Conservation (phyloP, 495 filamentous ascomycete genomes). For the Penicillium angulare region DNA sequence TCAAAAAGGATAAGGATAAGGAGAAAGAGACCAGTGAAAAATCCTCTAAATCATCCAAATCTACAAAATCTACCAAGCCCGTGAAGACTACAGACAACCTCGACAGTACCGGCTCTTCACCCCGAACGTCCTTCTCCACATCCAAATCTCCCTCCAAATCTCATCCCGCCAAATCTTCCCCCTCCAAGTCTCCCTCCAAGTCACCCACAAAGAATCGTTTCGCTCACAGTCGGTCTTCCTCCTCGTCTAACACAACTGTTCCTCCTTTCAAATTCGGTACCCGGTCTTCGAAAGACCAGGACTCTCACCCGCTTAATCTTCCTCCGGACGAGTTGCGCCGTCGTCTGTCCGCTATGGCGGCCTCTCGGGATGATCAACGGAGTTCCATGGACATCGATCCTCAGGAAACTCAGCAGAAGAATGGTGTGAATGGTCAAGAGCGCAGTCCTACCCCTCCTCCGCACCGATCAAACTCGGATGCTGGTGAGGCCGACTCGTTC, state of each 20-base stretch:
- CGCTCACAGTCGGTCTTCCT: slow-evolving; percentile 36
- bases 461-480: slow-evolving; percentile 60
- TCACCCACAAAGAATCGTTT: slow-evolving; percentile 29
- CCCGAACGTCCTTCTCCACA: slow-evolving; percentile 24
- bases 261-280: slow-evolving; percentile 21
- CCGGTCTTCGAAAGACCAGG: slow-evolving; percentile 58
- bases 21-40: slow-evolving; percentile 17
- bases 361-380: slow-evolving; percentile 55
- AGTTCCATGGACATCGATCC: slow-evolving; percentile 78
- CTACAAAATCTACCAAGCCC: not conserved
- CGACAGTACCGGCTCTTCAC: slow-evolving; percentile 16
- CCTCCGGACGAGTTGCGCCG: slow-evolving; percentile 80
- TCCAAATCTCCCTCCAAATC: slow-evolving; percentile 27
- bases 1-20: slow-evolving; percentile 39
- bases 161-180: slow-evolving; percentile 12
- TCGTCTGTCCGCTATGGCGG: slow-evolving; percentile 65
- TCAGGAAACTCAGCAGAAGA: slow-evolving; percentile 52
- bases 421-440: slow-evolving; percentile 56
- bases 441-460: slow-evolving; percentile 75
- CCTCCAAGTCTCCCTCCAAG: slow-evolving; percentile 27
- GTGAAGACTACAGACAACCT: slow-evolving; percentile 3
- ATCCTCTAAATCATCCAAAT: not conserved
- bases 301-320: slow-evolving; percentile 81
- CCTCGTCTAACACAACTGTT: slow-evolving; percentile 24
- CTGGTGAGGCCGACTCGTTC: slow-evolving; percentile 78